These are phyloP conservation scores for Solanum hybrid DNA, from an alignment of 305 asterid genomes.

Conservation along the genomic window DNA sequence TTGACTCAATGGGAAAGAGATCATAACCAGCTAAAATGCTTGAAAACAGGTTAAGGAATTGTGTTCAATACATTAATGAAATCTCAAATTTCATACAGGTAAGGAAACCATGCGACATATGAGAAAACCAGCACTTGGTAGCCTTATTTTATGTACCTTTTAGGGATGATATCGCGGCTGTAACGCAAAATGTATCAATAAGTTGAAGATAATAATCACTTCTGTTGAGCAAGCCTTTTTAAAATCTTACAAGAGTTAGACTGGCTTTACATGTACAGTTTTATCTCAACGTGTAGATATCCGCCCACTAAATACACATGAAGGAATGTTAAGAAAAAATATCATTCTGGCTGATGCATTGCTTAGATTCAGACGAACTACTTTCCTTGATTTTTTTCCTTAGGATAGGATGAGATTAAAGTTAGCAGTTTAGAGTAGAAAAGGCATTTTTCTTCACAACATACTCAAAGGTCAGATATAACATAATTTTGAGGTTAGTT, in stretches of 20 bases:
- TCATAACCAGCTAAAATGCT: neutral
- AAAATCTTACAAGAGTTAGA: neutral
- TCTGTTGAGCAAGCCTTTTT: neutral
- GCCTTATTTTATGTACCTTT: neutral
- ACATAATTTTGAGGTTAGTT: neutral
- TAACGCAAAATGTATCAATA: neutral
- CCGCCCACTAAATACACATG: neutral
- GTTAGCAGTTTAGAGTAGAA: neutral
- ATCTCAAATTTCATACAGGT: neutral
- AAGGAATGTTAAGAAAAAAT: neutral
- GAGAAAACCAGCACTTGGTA: neutral
- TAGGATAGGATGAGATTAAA: neutral
- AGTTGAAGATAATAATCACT: neutral
- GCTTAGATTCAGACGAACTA: neutral
- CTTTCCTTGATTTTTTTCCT: neutral
- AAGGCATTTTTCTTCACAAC: neutral
- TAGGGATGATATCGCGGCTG: neutral
- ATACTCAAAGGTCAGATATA: neutral
- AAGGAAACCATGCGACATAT: neutral
- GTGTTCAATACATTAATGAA: neutral
- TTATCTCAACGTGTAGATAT: neutral
- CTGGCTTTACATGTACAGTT: neutral
- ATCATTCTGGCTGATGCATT: neutral
- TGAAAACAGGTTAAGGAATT: neutral
- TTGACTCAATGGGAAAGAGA: neutral